Conservation (phyloP, 257 asterid species). For the Datura wrightii region DNA sequence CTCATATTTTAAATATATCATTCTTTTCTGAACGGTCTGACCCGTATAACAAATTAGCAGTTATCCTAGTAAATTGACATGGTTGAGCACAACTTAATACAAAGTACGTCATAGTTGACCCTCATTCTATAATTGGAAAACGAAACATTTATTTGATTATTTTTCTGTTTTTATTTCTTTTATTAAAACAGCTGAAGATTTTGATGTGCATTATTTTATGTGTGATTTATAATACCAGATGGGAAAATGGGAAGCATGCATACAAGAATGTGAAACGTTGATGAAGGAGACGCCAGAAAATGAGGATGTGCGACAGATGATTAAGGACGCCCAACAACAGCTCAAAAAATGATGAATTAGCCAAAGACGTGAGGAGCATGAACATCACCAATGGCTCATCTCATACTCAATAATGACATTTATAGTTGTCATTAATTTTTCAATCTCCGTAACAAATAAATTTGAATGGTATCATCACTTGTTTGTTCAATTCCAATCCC, state of each 20-base stretch:
- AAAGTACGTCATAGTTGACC: neutral
- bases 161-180: too few relatives aligned
- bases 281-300: constrained; percentile 55
- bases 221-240: constrained; percentile 37
- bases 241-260: constrained; percentile 70
- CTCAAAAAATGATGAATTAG: constrained; percentile 37
- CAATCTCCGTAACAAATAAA: neutral
- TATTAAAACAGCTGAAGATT: neutral
- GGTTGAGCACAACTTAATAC: neutral
- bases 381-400: neutral
- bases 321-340: constrained; percentile 54
- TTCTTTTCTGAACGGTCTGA: neutral
- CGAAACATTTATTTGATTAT: neutral
- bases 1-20: neutral
- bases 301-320: constrained; percentile 54
- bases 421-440: constrained; percentile 26
- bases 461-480: neutral
- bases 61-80: too few relatives aligned
- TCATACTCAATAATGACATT: neutral
- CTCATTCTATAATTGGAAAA: neutral
- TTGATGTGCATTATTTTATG: neutral
- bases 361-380: constrained; percentile 32
- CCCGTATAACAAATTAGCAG: neutral
- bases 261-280: constrained; percentile 65
- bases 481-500: constrained; percentile 21